A percentile compares a stretch with the other conserved stretches of the same genome.
Evolutionary conservation across 75 land plant genomes (phyloP).

Genomic region (Pinus taeda): DNA sequence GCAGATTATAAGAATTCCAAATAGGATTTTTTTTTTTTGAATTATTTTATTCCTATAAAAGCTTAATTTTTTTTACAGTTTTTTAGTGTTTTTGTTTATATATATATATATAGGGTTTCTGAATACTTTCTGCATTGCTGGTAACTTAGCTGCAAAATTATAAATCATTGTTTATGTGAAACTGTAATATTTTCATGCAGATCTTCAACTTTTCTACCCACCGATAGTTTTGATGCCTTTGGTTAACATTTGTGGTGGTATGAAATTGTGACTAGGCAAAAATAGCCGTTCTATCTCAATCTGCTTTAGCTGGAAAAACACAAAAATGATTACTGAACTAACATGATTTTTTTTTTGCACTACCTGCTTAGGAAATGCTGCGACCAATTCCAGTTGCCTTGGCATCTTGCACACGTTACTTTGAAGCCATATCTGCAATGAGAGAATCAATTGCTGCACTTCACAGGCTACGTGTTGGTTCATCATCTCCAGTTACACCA

Average conservation of each 20-base stretch:
- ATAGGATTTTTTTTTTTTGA: too few relatives aligned
- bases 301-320: not conserved
- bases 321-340: not conserved
- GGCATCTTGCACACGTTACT: constrained; percentile 96
- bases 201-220: too few relatives aligned
- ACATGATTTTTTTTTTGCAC: not conserved
- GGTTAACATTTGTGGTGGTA: not conserved
- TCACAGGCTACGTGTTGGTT: constrained; percentile 70
- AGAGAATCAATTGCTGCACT: constrained; percentile 88
- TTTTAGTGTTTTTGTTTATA: too few relatives aligned
- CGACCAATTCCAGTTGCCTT: constrained; percentile 96
- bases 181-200: too few relatives aligned
- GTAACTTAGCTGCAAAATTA: too few relatives aligned
- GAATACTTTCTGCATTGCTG: too few relatives aligned
- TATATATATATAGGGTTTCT: too few relatives aligned
- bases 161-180: too few relatives aligned
- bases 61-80: too few relatives aligned
- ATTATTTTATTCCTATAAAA: too few relatives aligned
- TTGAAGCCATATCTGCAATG: constrained; percentile 93
- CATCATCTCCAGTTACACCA: constrained; percentile 28
- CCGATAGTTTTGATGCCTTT: too few relatives aligned
- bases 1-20: too few relatives aligned
- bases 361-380: constrained; percentile 67
- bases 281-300: not conserved
- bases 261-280: not conserved